Conservation (phyloP, 1,284 basidiomycete genomes). For the Rhodofomes roseus region DNA sequence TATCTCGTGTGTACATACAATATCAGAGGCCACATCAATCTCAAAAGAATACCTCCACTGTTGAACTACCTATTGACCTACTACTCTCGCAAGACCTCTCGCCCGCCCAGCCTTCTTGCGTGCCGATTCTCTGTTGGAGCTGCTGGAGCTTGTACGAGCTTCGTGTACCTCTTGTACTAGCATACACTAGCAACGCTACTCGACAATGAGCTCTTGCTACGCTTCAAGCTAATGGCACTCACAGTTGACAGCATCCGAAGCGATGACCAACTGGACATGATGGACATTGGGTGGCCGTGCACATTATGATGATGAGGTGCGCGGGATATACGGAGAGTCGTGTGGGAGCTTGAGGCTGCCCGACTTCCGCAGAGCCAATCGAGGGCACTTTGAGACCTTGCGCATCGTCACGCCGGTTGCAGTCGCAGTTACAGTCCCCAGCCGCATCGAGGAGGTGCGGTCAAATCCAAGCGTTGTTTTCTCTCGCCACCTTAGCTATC, state of each 20-base stretch:
- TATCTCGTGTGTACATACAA: too few relatives aligned
- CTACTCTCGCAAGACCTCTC: too few relatives aligned
- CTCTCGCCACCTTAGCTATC: conserved; percentile 47
- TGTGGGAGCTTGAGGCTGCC: conserved; percentile 19
- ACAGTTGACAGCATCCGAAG: conserved; percentile 54
- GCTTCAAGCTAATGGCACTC: conserved; percentile 26
- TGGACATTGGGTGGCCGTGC: conserved; percentile 39
- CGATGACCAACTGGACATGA: conserved; percentile 49
- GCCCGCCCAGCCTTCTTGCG: too few relatives aligned
- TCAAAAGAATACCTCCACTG: too few relatives aligned
- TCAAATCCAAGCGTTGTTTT: conserved; percentile 51
- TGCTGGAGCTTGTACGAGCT: conserved; percentile 49
- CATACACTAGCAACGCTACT: conserved; percentile 46
- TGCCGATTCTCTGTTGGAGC: conserved; percentile 41
- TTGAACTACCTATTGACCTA: too few relatives aligned
- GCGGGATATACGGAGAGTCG: conserved; percentile 48
- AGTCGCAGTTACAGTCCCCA: conserved; percentile 36
- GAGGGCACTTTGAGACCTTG: conserved; percentile 35
- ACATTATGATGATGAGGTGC: conserved; percentile 22
- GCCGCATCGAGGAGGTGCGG: conserved; percentile 41
- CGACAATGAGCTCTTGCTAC: conserved; percentile 39
- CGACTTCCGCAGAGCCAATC: conserved; percentile 19
- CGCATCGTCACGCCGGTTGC: conserved; percentile 34
- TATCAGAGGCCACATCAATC: too few relatives aligned
- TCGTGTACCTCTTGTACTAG: conserved; percentile 65